Percentiles rank a stretch among this genome's conserved stretches.
These are phyloP conservation scores for Cystobasidium pallidum DNA, from an alignment of 1,284 basidiomycete genomes.

Conservation along the genomic window DNA sequence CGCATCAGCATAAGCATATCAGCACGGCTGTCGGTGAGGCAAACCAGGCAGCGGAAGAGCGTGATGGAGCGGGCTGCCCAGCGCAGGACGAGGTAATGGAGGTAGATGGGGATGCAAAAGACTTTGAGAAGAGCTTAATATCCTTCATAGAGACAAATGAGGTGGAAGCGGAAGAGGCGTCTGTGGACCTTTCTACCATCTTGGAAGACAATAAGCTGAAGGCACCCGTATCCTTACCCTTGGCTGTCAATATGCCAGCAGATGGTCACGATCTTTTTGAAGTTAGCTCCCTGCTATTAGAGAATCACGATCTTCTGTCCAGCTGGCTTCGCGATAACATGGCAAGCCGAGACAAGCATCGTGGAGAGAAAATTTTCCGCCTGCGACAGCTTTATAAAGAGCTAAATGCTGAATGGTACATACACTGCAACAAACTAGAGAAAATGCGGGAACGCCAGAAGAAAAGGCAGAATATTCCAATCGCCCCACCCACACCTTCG, in stretches of 20 bases:
- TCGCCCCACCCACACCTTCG: slow-evolving; percentile 47
- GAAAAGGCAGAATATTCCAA: slow-evolving; percentile 24
- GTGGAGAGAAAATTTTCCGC: slow-evolving; percentile 47
- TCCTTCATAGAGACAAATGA: slow-evolving; percentile 25
- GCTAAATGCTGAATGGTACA: slow-evolving; percentile 49
- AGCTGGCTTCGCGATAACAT: slow-evolving; percentile 46
- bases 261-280: slow-evolving; percentile 17
- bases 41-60: neutral
- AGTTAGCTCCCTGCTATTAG: slow-evolving; percentile 1
- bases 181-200: slow-evolving; percentile 7
- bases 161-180: slow-evolving; percentile 11
- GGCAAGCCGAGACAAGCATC: slow-evolving; percentile 44
- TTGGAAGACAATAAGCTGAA: slow-evolving; percentile 26
- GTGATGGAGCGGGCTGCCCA: neutral
- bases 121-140: slow-evolving; percentile 19
- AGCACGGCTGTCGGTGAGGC: neutral
- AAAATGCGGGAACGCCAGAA: slow-evolving; percentile 47
- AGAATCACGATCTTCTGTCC: slow-evolving; percentile 44
- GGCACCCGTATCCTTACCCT: slow-evolving; percentile 19
- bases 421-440: slow-evolving; percentile 50
- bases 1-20: neutral
- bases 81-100: slow-evolving; percentile 2
- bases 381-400: slow-evolving; percentile 48
- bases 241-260: slow-evolving; percentile 23
- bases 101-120: slow-evolving; percentile 23